Conservation (phyloP, 805 yeast species). For the Yarrowia yakushimensis region DNA sequence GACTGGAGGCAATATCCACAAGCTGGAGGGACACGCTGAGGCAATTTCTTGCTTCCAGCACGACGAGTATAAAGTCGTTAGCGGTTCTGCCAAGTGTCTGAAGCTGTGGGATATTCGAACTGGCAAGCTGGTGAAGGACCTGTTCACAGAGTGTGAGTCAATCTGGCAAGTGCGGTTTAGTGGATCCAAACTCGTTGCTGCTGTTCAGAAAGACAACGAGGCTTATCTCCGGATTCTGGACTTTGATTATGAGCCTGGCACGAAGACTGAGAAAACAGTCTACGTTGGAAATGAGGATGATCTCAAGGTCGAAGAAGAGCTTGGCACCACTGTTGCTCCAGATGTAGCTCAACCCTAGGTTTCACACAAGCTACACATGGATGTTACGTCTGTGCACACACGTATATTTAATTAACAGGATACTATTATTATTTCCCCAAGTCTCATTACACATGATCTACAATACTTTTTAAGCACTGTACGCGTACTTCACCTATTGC, state of each 20-base stretch:
- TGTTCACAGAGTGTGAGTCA: constrained; percentile 72
- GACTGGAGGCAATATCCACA: constrained; percentile 60
- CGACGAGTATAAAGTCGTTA: constrained; percentile 75
- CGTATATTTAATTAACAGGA: constrained; percentile 13
- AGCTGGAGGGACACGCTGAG: constrained; percentile 69
- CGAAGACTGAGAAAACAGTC: constrained; percentile 7
- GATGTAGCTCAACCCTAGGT: not conserved
- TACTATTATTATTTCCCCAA: not conserved
- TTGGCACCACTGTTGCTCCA: not conserved
- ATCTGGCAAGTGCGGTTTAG: constrained; percentile 95
- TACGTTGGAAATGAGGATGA: constrained; percentile 15
- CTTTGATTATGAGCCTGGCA: constrained; percentile 48
- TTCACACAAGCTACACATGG: not conserved
- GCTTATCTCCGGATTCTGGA: constrained; percentile 84
- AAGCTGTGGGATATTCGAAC: constrained; percentile 82
- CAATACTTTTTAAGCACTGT: too few relatives aligned
- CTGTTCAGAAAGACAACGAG: constrained; percentile 68
- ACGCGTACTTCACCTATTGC: too few relatives aligned
- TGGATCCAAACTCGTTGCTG: constrained; percentile 80
- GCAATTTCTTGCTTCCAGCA: constrained; percentile 94
- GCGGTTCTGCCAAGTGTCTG: constrained; percentile 85
- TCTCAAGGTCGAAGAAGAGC: not conserved
- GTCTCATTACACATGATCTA: too few relatives aligned
- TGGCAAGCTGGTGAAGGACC: constrained; percentile 68
- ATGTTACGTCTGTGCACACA: not conserved